A percentile compares a stretch with the other conserved stretches of the same genome.
These are phyloP conservation scores for Botrytis pseudocinerea DNA, from an alignment of 2,329 filamentous ascomycete species.

Conservation along the genomic window DNA sequence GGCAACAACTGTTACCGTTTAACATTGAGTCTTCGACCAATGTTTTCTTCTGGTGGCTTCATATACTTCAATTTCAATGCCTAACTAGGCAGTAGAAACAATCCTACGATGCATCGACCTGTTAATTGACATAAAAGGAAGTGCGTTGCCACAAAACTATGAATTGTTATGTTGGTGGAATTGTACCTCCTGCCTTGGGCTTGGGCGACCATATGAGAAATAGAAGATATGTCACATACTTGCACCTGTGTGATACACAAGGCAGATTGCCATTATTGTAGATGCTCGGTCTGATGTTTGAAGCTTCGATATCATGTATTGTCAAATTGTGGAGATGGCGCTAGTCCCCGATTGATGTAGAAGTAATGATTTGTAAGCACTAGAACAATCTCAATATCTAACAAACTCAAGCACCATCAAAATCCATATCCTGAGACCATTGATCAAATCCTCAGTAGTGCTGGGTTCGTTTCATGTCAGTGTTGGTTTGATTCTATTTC, in stretches of 20 bases:
- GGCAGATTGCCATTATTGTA: not conserved
- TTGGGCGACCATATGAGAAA: not conserved
- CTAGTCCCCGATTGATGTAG: not conserved
- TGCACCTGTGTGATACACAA: not conserved
- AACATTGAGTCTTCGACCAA: not conserved
- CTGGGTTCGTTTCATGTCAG: not conserved
- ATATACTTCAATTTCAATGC: not conserved
- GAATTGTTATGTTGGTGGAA: not conserved
- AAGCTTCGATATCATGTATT: not conserved
- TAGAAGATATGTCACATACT: not conserved
- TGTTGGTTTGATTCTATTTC: conserved; percentile 17
- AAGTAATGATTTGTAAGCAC: conserved; percentile 1
- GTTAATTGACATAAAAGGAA: not conserved
- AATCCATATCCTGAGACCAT: not conserved
- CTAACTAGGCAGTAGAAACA: not conserved
- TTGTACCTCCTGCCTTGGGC: not conserved
- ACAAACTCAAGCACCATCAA: not conserved
- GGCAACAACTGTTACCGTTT: not conserved
- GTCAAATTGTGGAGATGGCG: not conserved
- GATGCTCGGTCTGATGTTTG: not conserved
- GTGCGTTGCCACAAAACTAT: not conserved
- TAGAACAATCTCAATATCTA: not conserved
- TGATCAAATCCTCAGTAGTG: not conserved
- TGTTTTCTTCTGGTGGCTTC: not conserved
- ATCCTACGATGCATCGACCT: not conserved